Evolutionary conservation across 805 yeast genomes (phyloP).

Genomic region (Ogataea parapolymorpha): DNA sequence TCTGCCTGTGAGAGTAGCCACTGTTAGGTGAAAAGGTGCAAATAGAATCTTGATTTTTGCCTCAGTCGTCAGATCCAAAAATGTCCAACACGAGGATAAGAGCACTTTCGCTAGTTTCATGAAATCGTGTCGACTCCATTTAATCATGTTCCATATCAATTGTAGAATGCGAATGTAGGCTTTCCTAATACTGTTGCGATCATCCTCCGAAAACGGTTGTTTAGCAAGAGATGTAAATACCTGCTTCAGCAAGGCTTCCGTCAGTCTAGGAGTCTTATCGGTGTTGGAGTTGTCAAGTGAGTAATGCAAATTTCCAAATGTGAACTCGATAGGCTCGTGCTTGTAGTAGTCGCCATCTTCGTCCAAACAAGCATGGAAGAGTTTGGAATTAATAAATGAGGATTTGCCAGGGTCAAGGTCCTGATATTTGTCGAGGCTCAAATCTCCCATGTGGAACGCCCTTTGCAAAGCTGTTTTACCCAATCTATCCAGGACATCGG

Average conservation of each 20-base stretch:
- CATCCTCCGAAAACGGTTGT: neutral
- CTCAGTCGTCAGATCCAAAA: conserved; percentile 8
- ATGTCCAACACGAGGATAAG: conserved; percentile 9
- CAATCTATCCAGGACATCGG: neutral
- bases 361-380: conserved; percentile 16
- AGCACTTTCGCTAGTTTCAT: conserved; percentile 17
- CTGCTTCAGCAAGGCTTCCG: conserved; percentile 12
- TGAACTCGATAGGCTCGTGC: conserved; percentile 15
- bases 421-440: conserved; percentile 5
- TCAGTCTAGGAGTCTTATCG: conserved; percentile 7
- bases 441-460: neutral
- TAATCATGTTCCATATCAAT: conserved; percentile 23
- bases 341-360: conserved; percentile 19
- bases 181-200: neutral
- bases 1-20: conserved; percentile 12
- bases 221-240: conserved; percentile 9
- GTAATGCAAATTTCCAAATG: conserved; percentile 14
- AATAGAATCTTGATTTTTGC: conserved; percentile 13
- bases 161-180: conserved; percentile 23
- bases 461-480: conserved; percentile 1
- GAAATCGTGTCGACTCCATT: conserved; percentile 10
- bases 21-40: conserved; percentile 25
- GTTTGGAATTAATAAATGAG: conserved; percentile 16
- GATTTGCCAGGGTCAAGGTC: conserved; percentile 7
- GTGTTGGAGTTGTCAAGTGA: conserved; percentile 13